phyloP scores from a whole-genome alignment of 768 basidiomycete species.

The Amanita jacksonii region DNA sequence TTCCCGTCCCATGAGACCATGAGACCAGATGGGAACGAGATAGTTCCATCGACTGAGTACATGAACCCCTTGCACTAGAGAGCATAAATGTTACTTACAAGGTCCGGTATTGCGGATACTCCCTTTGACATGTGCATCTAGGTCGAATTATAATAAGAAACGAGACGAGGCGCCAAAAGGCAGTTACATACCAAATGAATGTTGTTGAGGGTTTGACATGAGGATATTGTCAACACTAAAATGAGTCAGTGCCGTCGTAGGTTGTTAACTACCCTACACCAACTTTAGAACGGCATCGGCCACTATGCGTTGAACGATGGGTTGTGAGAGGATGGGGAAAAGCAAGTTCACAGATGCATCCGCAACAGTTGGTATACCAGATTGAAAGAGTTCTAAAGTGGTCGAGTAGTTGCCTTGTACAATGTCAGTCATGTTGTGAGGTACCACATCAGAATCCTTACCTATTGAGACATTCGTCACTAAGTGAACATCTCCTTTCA shows the following conservation, averaged over 20 bases:
- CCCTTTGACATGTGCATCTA: slow-evolving; percentile 46
- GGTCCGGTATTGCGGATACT: slow-evolving; percentile 63
- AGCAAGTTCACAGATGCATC: slow-evolving; percentile 54
- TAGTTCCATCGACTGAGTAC: slow-evolving; percentile 66
- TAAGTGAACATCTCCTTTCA: slow-evolving; percentile 52
- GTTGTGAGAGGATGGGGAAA: slow-evolving; percentile 59
- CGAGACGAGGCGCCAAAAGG: background rate
- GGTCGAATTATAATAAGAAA: background rate
- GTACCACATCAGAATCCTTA: slow-evolving; percentile 15
- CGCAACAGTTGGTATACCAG: slow-evolving; percentile 44
- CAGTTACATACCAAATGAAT: slow-evolving; percentile 38
- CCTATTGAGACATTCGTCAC: slow-evolving; percentile 49
- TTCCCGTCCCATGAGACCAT: slow-evolving; percentile 50
- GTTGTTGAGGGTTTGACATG: slow-evolving; percentile 47
- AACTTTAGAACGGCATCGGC: slow-evolving; percentile 46
- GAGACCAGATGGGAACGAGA: slow-evolving; percentile 55
- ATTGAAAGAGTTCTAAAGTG: slow-evolving; percentile 51
- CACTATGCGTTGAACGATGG: slow-evolving; percentile 68
- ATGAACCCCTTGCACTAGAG: background rate
- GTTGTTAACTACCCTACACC: slow-evolving; percentile 5
- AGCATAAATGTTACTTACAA: slow-evolving; percentile 43
- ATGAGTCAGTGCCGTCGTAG: background rate
- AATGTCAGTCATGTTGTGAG: too few relatives aligned
- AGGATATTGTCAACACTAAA: slow-evolving; percentile 48
- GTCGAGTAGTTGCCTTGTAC: slow-evolving; percentile 64